Evolutionary conservation across 2,329 filamentous ascomycete genomes (phyloP).

Genomic region (Curvularia lunata): DNA sequence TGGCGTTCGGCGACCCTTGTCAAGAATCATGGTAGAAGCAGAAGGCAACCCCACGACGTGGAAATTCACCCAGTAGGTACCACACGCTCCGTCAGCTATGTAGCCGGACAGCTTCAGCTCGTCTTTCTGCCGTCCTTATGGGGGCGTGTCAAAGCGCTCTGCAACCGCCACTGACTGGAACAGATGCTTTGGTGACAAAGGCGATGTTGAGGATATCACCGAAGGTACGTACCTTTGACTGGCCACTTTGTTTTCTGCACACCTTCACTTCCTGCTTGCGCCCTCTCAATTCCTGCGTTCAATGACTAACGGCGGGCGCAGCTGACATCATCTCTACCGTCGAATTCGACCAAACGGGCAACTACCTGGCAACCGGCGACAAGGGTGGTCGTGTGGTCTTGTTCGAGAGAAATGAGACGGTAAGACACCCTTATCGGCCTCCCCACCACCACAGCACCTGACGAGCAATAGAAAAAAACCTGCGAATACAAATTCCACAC

Average conservation of each 20-base stretch:
- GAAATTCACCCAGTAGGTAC: constrained; percentile 97
- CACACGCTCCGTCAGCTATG: background rate
- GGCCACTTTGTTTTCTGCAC: constrained; percentile 2
- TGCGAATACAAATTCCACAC: constrained; percentile 99
- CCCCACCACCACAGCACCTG: constrained; percentile 12
- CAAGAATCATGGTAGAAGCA: constrained; percentile 87
- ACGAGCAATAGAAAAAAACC: constrained; percentile 83
- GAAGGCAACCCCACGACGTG: constrained; percentile 94
- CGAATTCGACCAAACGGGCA: constrained; percentile 88
- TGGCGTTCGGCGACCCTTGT: constrained; percentile 17
- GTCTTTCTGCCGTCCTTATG: background rate
- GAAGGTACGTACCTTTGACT: constrained; percentile 68
- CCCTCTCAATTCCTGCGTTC: constrained; percentile 14
- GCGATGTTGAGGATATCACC: constrained; percentile 98
- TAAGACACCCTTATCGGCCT: constrained; percentile 55
- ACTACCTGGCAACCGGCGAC: constrained; percentile 88
- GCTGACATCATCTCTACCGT: constrained; percentile 92
- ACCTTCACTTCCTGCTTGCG: background rate
- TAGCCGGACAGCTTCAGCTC: background rate
- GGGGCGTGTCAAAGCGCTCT: constrained; percentile 1
- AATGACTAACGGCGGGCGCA: constrained; percentile 45
- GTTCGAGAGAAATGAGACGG: constrained; percentile 94
- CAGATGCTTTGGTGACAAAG: constrained; percentile 99
- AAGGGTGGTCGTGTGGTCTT: constrained; percentile 85
- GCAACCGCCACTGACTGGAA: constrained; percentile 30